A percentile compares a stretch with the other conserved stretches of the same genome.
Conservation (phyloP, 306 rosid species). For the Vigna trinervia region DNA sequence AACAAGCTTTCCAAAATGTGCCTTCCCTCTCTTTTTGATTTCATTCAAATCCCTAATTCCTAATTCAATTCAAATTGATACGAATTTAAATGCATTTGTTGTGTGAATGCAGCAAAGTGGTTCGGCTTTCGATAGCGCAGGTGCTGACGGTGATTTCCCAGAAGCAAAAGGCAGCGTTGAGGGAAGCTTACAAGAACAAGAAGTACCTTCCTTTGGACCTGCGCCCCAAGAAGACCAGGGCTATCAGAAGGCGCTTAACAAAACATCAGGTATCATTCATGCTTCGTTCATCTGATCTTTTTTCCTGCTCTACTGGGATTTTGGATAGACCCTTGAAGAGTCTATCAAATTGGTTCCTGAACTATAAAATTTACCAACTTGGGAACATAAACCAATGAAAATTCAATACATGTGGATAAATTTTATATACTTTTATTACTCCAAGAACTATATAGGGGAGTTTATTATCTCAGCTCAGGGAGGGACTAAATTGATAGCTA, state of each 20-base stretch:
- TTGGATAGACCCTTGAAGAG: no score
- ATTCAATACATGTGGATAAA: no score
- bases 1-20: conserved; percentile 53
- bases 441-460: not conserved
- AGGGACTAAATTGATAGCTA: not conserved
- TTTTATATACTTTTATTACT: not conserved
- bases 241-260: conserved; percentile 68
- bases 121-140: conserved; percentile 65
- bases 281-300: not conserved
- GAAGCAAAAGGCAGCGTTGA: conserved; percentile 66
- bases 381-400: no score
- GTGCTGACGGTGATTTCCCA: conserved; percentile 73
- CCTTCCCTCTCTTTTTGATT: not conserved
- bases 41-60: not conserved
- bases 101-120: conserved; percentile 65
- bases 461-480: no score
- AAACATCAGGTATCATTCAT: conserved; percentile 64
- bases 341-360: not conserved
- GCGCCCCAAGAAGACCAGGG: conserved; percentile 76
- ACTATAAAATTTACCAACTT: not conserved
- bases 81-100: not conserved
- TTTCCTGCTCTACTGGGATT: not conserved
- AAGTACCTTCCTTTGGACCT: conserved; percentile 70
- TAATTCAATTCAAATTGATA: not conserved
- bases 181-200: conserved; percentile 71